Evolutionary conservation across 139 green algal species (phyloP), one percentile per base, ranked within the genome.

Genomic region (Raphidocelis subcapitata): DNA sequence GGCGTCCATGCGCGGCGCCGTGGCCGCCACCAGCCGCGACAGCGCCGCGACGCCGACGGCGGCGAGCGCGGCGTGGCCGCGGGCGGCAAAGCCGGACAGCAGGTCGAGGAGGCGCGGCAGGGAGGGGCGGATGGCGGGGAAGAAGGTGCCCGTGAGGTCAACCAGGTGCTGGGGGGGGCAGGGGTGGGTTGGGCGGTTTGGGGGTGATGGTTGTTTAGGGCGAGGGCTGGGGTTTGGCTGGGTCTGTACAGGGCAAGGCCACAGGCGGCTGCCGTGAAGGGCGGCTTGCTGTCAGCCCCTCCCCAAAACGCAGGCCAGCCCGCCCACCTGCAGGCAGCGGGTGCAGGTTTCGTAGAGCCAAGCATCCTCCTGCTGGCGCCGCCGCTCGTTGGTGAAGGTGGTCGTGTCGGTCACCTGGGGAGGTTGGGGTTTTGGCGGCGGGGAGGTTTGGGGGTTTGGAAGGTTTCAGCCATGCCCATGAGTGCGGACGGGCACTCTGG

Each of bases 311-410:
- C n/a, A n/a, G n/a, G n/a, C n/a, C 15, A 47, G 5, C 60, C 64
- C 21, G 8, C 61, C 3, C 56, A 73, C 67, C 54, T 73, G 67
- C 63, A 99, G 86, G 76, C 94, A 97, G 62, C 92, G 82, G n/a
- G 91, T 97, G 86, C 95, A 98, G 0, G 95, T 98, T 73, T 98
- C 93, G 74, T 98, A 98, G 72, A 99, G 90, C 96, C 96, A 99
- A 32, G 85, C 76, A 76, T 97, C 93, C 75, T 93, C 90, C 71
- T 94, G 86, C 23, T 85, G 79, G 14, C 89, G 83, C 64, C 85
- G 72, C 77, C 82, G 81, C 69, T 96, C 91, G 65, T 85, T 87
- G 41, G 90, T 93, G 82, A 96, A 96, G 26, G 92, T 96, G 66
- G 91, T 75, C 44, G 74, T 75, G 66, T 80, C 66, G 0, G 75